Base-by-base conservation (phyloP, 352 stramenopile species). In the Globisporangium viniferum region DNA sequence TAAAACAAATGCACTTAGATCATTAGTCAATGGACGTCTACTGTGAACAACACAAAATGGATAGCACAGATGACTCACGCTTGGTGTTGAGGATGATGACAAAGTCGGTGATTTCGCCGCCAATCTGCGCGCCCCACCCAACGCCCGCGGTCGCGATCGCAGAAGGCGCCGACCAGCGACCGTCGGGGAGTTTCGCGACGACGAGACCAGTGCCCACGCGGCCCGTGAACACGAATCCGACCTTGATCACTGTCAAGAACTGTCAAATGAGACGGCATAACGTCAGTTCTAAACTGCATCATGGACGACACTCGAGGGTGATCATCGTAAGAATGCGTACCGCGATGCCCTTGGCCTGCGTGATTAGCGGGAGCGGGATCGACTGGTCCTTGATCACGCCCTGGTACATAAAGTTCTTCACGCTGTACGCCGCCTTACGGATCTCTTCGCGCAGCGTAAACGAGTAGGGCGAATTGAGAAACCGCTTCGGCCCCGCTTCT, bases 101-200 rank as follows among this genome's bases (percentile, higher is more conserved):
- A 64, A 98, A 92, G 72, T 98, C 92, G 36, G 94, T 98, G 24
- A 98, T 79, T 66, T 98, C 92, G 31, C 85, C 95, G 63, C 96
- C 96, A 46, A 97, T 86, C 71, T 98, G 84, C 18, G 92, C 84
- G 1, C 96, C 96, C 86, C 88, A 98, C 48, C 92, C 87, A 14
- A 95, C 72, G 44, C 95, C 95, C 4, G 85, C 89, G 35, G 96
- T 93, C 53, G 86, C 95, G 66, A 99, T 98, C 9, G 96, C 95
- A 9, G 93, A 98, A 18, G 97, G 97, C 39, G 96, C 95, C 24
- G 92, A 98, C 96, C 97, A 99, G 49, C 90, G 91, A 3, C 96
- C 96, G 72, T 98, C 95, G 22, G 89, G 81, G 18, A 98, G 81
- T 35, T 86, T 82, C 3, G 96, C 80, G 66, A 99, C 82, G 8